Percentiles rank a stretch among this genome's conserved stretches.
These are phyloP conservation scores for Vigna unguiculata DNA, from an alignment of 306 rosid genomes.

Conservation along the genomic window DNA sequence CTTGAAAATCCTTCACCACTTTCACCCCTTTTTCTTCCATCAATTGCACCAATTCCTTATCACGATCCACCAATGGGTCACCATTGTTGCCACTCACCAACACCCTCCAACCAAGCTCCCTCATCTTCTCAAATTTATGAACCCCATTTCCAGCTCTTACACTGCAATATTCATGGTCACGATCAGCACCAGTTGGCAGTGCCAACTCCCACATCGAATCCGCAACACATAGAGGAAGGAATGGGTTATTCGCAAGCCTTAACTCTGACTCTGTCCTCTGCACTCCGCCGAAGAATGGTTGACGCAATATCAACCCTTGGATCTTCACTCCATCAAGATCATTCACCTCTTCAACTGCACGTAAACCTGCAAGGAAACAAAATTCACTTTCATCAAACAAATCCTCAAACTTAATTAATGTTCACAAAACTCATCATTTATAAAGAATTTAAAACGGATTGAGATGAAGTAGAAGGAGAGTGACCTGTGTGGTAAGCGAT, in stretches of 20 bases:
- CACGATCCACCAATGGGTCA: constrained; percentile 59
- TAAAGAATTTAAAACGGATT: too few species aligned
- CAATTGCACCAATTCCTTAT: constrained; percentile 34
- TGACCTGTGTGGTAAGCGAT: constrained; percentile 48
- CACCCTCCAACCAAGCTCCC: constrained; percentile 45
- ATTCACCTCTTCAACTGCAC: constrained; percentile 21
- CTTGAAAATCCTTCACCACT: constrained; percentile 41
- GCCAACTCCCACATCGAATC: constrained; percentile 54
- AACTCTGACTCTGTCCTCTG: constrained; percentile 49
- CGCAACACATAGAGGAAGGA: neutral
- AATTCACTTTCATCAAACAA: too few species aligned
- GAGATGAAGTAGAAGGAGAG: too few species aligned
- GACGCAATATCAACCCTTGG: constrained; percentile 56
- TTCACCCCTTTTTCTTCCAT: constrained; percentile 44
- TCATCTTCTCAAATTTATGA: constrained; percentile 22
- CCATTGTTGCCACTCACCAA: constrained; percentile 47
- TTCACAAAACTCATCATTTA: too few species aligned
- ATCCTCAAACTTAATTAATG: too few species aligned
- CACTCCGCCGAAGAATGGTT: constrained; percentile 50
- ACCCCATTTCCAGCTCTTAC: constrained; percentile 36
- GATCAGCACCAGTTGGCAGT: constrained; percentile 45
- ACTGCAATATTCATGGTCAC: constrained; percentile 53
- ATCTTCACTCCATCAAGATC: constrained; percentile 44
- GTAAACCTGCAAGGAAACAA: constrained; percentile 16
- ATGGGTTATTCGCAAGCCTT: constrained; percentile 27